Percentiles rank a stretch among this genome's conserved stretches.
Conservation (phyloP, 148 eudicot species). For the Beta vulgaris region DNA sequence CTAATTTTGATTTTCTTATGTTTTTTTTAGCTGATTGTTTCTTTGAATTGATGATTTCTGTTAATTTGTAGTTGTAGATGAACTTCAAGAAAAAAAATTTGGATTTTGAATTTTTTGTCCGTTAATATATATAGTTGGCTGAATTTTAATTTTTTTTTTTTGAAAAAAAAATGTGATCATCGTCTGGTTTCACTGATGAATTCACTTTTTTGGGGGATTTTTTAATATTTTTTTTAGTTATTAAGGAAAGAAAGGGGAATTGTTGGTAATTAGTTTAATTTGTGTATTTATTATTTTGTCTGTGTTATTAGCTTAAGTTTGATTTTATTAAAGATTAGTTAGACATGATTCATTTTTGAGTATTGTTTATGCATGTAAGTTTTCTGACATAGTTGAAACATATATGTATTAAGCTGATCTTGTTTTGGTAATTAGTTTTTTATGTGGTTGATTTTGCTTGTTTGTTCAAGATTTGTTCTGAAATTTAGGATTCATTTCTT, state of each 20-base stretch:
- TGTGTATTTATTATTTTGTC: background rate
- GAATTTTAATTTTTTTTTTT: background rate
- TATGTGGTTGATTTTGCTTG: conserved; percentile 13
- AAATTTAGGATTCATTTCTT: conserved; percentile 12
- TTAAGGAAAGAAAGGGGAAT: background rate
- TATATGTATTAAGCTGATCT: conserved; percentile 15
- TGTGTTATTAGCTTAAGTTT: conserved; percentile 10
- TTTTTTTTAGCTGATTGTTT: conserved; percentile 11
- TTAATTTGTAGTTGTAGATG: background rate
- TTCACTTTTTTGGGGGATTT: background rate
- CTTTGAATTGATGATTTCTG: background rate
- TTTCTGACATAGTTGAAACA: conserved; percentile 11
- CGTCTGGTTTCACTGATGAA: conserved; percentile 12
- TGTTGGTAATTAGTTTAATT: conserved; percentile 10
- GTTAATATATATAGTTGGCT: background rate
- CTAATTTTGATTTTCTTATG: background rate
- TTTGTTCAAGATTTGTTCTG: conserved; percentile 6
- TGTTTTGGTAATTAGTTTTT: background rate
- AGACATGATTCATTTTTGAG: conserved; percentile 1
- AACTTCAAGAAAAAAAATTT: background rate
- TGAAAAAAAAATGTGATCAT: background rate
- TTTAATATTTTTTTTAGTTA: background rate
- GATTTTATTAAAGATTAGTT: conserved; percentile 1
- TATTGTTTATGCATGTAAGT: conserved; percentile 18
- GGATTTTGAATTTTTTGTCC: too few species aligned